phyloP scores from a whole-genome alignment of 2,329 filamentous ascomycete genomes.

The Alternaria hordeiaustralica region DNA sequence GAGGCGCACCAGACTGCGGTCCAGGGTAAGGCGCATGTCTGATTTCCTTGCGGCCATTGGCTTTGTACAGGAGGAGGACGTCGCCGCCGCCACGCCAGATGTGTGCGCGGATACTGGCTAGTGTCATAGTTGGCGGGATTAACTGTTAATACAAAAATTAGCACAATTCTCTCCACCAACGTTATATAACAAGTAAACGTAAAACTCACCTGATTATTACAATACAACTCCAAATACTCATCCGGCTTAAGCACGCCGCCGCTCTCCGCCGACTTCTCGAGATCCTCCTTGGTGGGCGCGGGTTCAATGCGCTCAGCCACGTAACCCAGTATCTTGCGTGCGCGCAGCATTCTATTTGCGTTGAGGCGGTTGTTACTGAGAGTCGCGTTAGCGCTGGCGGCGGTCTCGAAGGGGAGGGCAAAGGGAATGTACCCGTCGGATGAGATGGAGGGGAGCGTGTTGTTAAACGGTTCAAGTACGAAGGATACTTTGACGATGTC shows the following conservation, averaged over 20 bases:
- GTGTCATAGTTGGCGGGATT: slow-evolving; percentile 82
- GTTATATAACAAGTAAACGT: neutral
- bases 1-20: slow-evolving; percentile 18
- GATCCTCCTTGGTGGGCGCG: slow-evolving; percentile 64
- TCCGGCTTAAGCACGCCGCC: slow-evolving; percentile 70
- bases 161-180: neutral
- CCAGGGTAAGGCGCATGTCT: slow-evolving; percentile 31
- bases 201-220: slow-evolving; percentile 80
- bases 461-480: slow-evolving; percentile 80
- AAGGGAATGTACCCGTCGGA: slow-evolving; percentile 67
- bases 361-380: slow-evolving; percentile 84
- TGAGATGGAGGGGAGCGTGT: slow-evolving; percentile 75
- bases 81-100: slow-evolving; percentile 96
- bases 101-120: slow-evolving; percentile 90
- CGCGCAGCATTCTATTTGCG: slow-evolving; percentile 93
- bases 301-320: slow-evolving; percentile 89
- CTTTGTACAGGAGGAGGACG: slow-evolving; percentile 87
- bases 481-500: slow-evolving; percentile 98
- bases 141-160: slow-evolving; percentile 48
- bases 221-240: slow-evolving; percentile 94
- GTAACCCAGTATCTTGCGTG: slow-evolving; percentile 92
- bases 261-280: slow-evolving; percentile 48
- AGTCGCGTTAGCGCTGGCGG: slow-evolving; percentile 32
- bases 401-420: slow-evolving; percentile 30
- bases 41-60: slow-evolving; percentile 80